A percentile compares a stretch with the other conserved stretches of the same genome.
Conservation (phyloP, 1,139 yeast genomes). For the Blastobotrys illinoisensis region DNA sequence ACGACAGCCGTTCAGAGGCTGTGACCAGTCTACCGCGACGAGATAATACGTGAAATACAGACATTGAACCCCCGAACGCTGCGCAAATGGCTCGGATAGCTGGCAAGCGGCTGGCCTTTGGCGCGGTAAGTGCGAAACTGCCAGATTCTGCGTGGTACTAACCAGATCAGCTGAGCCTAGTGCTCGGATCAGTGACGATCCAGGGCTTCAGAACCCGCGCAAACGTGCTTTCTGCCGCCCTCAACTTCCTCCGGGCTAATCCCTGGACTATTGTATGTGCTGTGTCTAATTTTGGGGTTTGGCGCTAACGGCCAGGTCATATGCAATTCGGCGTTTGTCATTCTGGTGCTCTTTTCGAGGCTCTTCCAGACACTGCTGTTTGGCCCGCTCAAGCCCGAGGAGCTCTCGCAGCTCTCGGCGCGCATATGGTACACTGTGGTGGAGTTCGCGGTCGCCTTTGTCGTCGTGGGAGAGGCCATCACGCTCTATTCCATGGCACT, state of each 20-base stretch:
- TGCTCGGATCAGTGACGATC: not conserved
- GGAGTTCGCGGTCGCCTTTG: conserved; percentile 25
- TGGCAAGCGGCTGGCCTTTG: not conserved
- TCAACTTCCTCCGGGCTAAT: not conserved
- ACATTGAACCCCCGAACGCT: not conserved
- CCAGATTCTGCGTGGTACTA: not conserved
- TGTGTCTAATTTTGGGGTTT: no score
- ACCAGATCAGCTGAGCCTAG: not conserved
- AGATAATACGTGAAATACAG: not conserved
- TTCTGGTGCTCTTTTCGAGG: conserved; percentile 5
- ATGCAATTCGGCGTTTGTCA: conserved; percentile 8
- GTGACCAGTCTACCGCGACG: not conserved
- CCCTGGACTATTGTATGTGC: not conserved
- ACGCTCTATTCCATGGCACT: conserved; percentile 36
- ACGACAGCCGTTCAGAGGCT: not conserved
- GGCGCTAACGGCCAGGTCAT: conserved; percentile 6
- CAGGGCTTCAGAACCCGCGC: not conserved
- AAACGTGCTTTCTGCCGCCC: not conserved
- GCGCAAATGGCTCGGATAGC: not conserved
- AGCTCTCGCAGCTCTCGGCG: conserved; percentile 7
- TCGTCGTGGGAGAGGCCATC: conserved; percentile 21
- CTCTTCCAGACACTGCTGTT: conserved; percentile 17
- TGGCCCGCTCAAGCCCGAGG: conserved; percentile 19
- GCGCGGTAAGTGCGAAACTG: not conserved
- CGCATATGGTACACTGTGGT: conserved; percentile 23